Evolutionary conservation across 23 red algal genomes (phyloP).

Genomic region (Pyropia haitanensis): DNA sequence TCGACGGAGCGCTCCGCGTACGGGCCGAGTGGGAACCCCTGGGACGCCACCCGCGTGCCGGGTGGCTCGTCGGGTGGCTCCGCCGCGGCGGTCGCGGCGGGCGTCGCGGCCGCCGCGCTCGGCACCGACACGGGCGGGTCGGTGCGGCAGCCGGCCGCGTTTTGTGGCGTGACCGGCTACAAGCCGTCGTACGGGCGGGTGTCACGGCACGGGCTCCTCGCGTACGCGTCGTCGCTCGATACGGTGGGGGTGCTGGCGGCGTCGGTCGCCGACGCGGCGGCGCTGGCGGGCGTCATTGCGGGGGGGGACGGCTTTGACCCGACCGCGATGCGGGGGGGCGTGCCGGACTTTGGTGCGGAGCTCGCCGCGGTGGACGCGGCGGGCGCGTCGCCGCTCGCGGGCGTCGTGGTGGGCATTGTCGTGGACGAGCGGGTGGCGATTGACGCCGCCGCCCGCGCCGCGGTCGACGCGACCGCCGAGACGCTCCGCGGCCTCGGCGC

Average conservation of each 20-base stretch:
- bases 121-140: constrained; percentile 85
- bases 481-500: constrained; percentile 47
- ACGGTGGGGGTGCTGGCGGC: constrained; percentile 71
- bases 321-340: constrained; percentile 15
- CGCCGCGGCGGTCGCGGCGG: constrained; percentile 74
- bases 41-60: constrained; percentile 46
- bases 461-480: constrained; percentile 24
- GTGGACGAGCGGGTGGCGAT: constrained; percentile 38
- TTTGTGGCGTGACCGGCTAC: constrained; percentile 73
- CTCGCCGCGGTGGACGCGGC: constrained; percentile 11
- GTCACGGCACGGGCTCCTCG: constrained; percentile 66
- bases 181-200: constrained; percentile 81
- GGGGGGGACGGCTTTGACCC: constrained; percentile 58
- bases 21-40: constrained; percentile 38
- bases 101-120: constrained; percentile 39
- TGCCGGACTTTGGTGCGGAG: constrained; percentile 18
- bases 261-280: constrained; percentile 51
- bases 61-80: constrained; percentile 88
- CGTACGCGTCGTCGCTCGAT: constrained; percentile 85
- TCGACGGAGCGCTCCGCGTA: constrained; percentile 48
- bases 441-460: constrained; percentile 11
- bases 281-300: constrained; percentile 54
- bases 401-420: constrained; percentile 39
- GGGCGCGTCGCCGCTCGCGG: constrained; percentile 7
- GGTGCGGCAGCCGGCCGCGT: constrained; percentile 75